Evolutionary conservation across 768 basidiomycete genomes (phyloP).

Genomic region (Lyophyllum atratum): DNA sequence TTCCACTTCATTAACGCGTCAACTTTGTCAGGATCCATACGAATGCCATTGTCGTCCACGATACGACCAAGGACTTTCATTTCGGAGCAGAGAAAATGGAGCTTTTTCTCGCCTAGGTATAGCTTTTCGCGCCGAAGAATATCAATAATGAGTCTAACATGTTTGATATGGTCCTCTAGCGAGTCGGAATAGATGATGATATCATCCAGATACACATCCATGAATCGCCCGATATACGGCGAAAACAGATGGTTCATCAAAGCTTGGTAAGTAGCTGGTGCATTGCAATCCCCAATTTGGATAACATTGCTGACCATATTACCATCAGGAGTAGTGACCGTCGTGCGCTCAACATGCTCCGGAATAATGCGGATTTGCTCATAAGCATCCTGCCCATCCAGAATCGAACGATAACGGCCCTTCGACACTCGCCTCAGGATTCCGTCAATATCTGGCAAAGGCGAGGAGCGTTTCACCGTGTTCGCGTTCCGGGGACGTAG

Average conservation of each 20-base stretch:
- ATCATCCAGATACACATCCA: constrained; percentile 7
- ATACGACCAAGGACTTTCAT: constrained; percentile 26
- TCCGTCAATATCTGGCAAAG: background rate
- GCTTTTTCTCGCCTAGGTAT: constrained; percentile 27
- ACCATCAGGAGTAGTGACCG: background rate
- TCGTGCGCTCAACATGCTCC: background rate
- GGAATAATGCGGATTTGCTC: background rate
- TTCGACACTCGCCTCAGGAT: background rate
- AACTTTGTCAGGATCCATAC: background rate
- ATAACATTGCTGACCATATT: background rate
- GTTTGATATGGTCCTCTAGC: constrained; percentile 28
- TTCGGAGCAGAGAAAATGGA: constrained; percentile 19
- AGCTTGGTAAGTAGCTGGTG: constrained; percentile 35
- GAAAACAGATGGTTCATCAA: constrained; percentile 39
- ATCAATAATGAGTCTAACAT: constrained; percentile 25
- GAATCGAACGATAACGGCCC: background rate
- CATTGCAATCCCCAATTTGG: constrained; percentile 10
- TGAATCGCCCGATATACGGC: constrained; percentile 21
- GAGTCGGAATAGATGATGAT: constrained; percentile 36
- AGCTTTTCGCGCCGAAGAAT: constrained; percentile 25
- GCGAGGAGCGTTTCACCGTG: background rate
- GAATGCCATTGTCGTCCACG: background rate
- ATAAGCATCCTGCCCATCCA: constrained; percentile 1
- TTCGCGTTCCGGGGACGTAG: background rate
- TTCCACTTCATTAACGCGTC: constrained; percentile 4